A percentile compares a stretch with the other conserved stretches of the same genome.
Evolutionary conservation across 164 flowering plant species (phyloP).

Genomic region (Nymphaea thermarum): DNA sequence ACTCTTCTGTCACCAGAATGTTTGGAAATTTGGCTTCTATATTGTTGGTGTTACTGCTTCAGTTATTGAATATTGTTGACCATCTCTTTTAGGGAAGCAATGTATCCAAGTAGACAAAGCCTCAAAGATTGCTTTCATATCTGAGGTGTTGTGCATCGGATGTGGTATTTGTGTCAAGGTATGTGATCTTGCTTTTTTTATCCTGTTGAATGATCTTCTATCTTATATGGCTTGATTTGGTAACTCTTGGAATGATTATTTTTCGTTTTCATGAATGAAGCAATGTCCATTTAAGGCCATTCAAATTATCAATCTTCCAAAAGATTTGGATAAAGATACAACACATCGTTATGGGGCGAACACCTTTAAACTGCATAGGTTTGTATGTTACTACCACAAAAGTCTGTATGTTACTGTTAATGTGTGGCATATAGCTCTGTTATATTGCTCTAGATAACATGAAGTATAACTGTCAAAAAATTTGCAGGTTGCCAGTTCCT

Average conservation of each 20-base stretch:
- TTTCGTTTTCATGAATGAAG: conserved; percentile 23
- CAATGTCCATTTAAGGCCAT: conserved; percentile 98
- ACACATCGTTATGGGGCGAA: conserved; percentile 98
- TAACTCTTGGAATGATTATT: background rate
- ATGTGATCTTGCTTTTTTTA: conserved; percentile 5
- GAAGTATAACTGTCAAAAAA: background rate
- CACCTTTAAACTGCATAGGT: conserved; percentile 96
- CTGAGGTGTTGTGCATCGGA: conserved; percentile 95
- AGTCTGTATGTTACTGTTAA: background rate
- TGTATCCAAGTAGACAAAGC: conserved; percentile 82
- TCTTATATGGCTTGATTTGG: background rate
- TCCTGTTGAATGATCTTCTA: background rate
- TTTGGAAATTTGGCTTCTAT: background rate
- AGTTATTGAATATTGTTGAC: background rate
- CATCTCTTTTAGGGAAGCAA: conserved; percentile 49
- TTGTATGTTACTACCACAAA: background rate
- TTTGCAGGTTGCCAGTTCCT: conserved; percentile 86
- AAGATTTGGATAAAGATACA: conserved; percentile 89
- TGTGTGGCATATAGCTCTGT: background rate
- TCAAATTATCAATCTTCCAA: conserved; percentile 87
- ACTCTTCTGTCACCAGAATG: background rate
- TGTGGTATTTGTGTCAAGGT: conserved; percentile 99
- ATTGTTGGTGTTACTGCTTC: background rate
- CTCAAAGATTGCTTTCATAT: conserved; percentile 78
- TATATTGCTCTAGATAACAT: background rate